Evolutionary conservation across 2,329 filamentous ascomycete species (phyloP), one percentile per base, ranked within the genome.

Genomic region (Leptographium galeiforme): DNA sequence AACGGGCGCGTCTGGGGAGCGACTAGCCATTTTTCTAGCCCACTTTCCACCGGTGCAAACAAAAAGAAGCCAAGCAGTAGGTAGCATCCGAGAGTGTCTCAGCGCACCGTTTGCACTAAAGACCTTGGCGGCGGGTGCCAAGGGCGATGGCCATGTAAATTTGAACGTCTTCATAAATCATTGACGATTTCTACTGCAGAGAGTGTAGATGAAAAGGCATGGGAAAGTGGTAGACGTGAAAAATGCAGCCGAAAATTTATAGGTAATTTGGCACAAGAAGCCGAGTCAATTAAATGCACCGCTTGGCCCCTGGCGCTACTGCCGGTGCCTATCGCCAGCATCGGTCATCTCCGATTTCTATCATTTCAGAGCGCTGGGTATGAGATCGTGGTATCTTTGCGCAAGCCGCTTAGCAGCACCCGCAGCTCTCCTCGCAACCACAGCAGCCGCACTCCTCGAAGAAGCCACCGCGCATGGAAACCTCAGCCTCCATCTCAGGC

Each of bases 391-490:
- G 25, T 25, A 25, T 25, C 6, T 8, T 3, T 32, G 30, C 13
- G 36, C n/a, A 41, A 18, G 34, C 19, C 47, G 32, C 52, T 57
- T 62, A 65, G 57, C 63, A 65, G 58, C 63, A 65, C 14, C 19
- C 53, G 50, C 61, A 64, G 51, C 60, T 57, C 56, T 65, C 63
- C n/a, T 56, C 55, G 55, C 55, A 64, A 55, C 63, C 60, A 52
- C 63, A 64, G 60, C 63, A 65, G 47, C 57, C 55, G 54, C 63
- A 65, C 55, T 64, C 62, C 56, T 65, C 63, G n/a, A 62, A 56
- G 53, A 65, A 63, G 34, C 63, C 63, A 38, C 63, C 63, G 52
- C 63, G 63, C 57, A 65, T 59, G 18, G 58, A 59, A 41, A 59
- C 60, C 10, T 60, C 55, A 10, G 40, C 11, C 30, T 51, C 59